A percentile compares a stretch with the other conserved stretches of the same genome.
Evolutionary conservation across 345 rosid species (phyloP).

Genomic region (Eucalyptus polyanthemos): DNA sequence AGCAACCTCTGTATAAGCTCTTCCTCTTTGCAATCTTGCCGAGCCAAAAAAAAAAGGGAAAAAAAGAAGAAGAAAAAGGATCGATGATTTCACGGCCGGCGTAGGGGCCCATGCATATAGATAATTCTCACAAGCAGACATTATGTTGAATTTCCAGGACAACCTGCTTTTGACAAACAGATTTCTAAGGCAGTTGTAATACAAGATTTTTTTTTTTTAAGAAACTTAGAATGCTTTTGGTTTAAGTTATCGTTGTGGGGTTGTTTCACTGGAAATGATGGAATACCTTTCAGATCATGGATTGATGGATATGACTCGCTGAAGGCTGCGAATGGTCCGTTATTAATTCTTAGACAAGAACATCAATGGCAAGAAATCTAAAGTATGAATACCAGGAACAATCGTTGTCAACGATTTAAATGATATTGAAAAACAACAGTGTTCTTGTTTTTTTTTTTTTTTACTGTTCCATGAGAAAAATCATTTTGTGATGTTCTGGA

Average conservation of each 20-base stretch:
- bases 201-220: no score
- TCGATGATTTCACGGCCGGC: not conserved
- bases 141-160: not conserved
- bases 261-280: not conserved
- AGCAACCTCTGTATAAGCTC: not conserved
- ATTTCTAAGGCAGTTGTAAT: not conserved
- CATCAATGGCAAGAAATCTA: not conserved
- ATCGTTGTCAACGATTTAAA: not conserved
- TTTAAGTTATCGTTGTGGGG: not conserved
- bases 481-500: not conserved
- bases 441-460: not conserved
- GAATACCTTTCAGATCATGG: no score
- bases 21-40: not conserved
- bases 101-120: not conserved
- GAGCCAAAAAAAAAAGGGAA: rapidly evolving
- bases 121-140: not conserved
- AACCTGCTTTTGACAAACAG: not conserved
- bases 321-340: not conserved
- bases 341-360: not conserved
- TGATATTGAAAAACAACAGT: not conserved
- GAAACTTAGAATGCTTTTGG: not conserved
- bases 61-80: no score
- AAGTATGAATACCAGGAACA: not conserved
- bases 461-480: not conserved
- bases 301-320: not conserved